A percentile compares a stretch with the other conserved stretches of the same genome.
These are phyloP conservation scores for Penicillium mononematosum DNA, from an alignment of 495 filamentous ascomycete genomes.

Conservation along the genomic window DNA sequence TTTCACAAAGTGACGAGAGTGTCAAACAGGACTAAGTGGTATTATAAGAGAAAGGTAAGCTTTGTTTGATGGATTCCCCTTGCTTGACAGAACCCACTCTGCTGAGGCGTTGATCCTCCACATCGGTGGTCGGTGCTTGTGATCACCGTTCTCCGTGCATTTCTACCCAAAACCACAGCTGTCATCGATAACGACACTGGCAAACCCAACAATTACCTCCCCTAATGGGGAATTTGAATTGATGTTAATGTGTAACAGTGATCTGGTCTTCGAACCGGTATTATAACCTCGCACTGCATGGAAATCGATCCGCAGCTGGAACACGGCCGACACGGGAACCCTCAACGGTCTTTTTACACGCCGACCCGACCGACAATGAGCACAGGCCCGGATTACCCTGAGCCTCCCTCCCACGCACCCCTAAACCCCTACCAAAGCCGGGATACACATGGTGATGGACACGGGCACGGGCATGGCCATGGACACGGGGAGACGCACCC, in stretches of 20 bases:
- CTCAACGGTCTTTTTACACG: constrained; percentile 18
- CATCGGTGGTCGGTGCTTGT: constrained; percentile 29
- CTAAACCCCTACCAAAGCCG: constrained; percentile 5
- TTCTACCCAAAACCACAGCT: neutral
- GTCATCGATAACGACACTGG: neutral
- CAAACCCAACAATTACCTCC: neutral
- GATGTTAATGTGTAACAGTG: constrained; percentile 8
- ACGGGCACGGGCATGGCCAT: neutral
- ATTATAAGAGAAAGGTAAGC: constrained; percentile 5
- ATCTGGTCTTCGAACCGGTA: neutral
- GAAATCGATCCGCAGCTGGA: constrained; percentile 37
- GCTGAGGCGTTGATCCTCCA: constrained; percentile 9
- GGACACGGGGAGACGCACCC: neutral
- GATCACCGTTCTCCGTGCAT: constrained; percentile 22
- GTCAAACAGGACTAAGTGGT: neutral
- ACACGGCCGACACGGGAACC: constrained; percentile 16
- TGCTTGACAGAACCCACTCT: neutral
- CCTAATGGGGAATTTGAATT: neutral
- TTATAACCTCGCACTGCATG: constrained; percentile 27
- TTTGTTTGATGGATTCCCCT: neutral
- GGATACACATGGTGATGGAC: neutral
- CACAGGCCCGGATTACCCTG: constrained; percentile 30
- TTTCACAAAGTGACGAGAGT: neutral
- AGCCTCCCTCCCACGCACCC: constrained; percentile 30
- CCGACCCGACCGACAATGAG: constrained; percentile 16